phyloP scores from a whole-genome alignment of 805 yeast genomes.

The Pichia deserticola region DNA sequence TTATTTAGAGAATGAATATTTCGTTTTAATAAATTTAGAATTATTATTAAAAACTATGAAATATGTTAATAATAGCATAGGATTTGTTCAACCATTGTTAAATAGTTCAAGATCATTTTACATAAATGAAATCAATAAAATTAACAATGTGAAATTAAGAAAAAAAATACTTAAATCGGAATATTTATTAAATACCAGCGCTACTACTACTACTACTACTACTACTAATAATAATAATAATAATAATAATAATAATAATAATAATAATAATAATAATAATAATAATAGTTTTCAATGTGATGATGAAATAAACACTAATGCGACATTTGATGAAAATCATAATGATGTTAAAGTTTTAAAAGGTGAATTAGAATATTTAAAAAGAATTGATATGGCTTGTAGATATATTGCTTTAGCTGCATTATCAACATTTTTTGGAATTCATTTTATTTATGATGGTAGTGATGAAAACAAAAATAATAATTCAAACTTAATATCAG shows the following conservation, averaged over 20 bases:
- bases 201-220: too few relatives aligned
- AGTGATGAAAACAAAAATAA: not conserved
- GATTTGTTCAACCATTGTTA: slow-evolving; percentile 46
- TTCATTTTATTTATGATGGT: slow-evolving; percentile 1
- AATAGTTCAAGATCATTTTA: not conserved
- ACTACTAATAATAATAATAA: too few relatives aligned
- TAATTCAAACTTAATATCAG: too few relatives aligned
- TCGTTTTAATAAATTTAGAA: slow-evolving; percentile 39
- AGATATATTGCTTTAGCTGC: slow-evolving; percentile 81
- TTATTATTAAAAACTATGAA: slow-evolving; percentile 44
- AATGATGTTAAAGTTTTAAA: slow-evolving; percentile 30
- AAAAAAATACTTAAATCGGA: slow-evolving; percentile 1
- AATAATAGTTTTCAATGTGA: not conserved
- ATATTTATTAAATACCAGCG: not conserved
- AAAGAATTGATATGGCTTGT: slow-evolving; percentile 70
- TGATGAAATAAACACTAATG: slow-evolving; percentile 7
- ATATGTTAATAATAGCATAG: slow-evolving; percentile 48
- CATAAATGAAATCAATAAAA: not conserved
- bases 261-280: too few relatives aligned
- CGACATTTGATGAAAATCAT: too few relatives aligned
- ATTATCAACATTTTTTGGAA: slow-evolving; percentile 17
- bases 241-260: too few relatives aligned
- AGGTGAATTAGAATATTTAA: slow-evolving; percentile 61
- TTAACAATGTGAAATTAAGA: slow-evolving; percentile 2
- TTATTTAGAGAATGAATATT: slow-evolving; percentile 13